These are phyloP conservation scores for Candida ficus DNA, from an alignment of 805 yeast genomes.

Conservation along the genomic window DNA sequence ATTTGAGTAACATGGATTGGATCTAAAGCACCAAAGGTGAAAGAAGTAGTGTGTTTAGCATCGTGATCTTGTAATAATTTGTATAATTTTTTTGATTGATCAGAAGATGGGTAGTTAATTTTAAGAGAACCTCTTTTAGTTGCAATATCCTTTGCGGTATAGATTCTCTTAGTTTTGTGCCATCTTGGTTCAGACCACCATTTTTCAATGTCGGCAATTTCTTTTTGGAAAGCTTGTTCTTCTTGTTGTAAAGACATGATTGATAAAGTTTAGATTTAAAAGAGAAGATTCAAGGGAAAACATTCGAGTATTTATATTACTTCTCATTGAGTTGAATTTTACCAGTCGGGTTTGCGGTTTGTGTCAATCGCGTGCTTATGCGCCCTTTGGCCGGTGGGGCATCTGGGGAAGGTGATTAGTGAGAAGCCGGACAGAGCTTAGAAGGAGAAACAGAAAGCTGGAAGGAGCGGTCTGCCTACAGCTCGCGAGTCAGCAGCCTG, in stretches of 20 bases:
- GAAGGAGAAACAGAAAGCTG: too few relatives aligned
- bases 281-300: background rate
- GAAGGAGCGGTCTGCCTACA: background rate
- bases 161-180: conserved; percentile 81
- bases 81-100: conserved; percentile 80
- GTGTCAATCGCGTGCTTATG: background rate
- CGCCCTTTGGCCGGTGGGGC: background rate
- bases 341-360: conserved; percentile 1
- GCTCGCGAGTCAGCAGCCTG: background rate
- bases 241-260: conserved; percentile 17
- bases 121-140: conserved; percentile 78
- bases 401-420: background rate
- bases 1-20: conserved; percentile 94
- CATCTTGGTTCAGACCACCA: conserved; percentile 98
- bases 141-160: conserved; percentile 85
- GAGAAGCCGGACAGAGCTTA: background rate
- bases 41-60: conserved; percentile 65
- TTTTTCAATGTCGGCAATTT: conserved; percentile 65
- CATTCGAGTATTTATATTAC: conserved; percentile 2
- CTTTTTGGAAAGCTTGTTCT: conserved; percentile 29
- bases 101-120: conserved; percentile 68
- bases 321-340: background rate
- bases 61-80: conserved; percentile 67
- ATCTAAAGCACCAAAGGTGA: conserved; percentile 94
- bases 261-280: background rate